Percentiles rank a stretch among this genome's conserved stretches.
These are phyloP conservation scores for Sporothrix humicola DNA, from an alignment of 2,329 filamentous ascomycete species.

Conservation along the genomic window DNA sequence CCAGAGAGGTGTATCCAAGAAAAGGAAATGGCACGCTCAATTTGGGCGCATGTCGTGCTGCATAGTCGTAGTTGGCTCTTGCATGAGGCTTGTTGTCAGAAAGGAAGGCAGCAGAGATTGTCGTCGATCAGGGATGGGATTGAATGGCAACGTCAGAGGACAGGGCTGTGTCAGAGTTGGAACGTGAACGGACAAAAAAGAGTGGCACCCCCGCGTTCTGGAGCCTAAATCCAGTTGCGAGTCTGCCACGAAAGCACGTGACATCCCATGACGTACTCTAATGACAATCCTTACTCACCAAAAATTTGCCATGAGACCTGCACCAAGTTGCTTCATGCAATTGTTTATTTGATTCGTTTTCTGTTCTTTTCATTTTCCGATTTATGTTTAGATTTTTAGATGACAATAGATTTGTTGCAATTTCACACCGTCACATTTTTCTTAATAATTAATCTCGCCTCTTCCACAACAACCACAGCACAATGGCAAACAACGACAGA, in stretches of 20 bases:
- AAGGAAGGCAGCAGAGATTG: background rate
- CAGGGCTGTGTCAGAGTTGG: background rate
- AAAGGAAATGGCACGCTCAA: background rate
- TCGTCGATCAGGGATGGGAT: background rate
- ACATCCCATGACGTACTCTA: slow-evolving; percentile 19
- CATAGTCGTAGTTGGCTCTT: background rate
- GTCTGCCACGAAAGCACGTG: slow-evolving; percentile 39
- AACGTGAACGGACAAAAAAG: background rate
- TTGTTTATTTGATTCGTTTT: background rate
- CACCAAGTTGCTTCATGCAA: background rate
- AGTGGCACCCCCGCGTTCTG: slow-evolving; percentile 27
- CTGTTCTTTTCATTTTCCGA: background rate
- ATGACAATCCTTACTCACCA: background rate
- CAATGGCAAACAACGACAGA: slow-evolving; percentile 23
- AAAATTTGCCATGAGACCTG: background rate
- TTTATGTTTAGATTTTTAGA: background rate
- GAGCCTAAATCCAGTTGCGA: slow-evolving; percentile 30
- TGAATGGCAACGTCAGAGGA: background rate
- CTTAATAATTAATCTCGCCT: background rate
- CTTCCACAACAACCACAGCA: background rate
- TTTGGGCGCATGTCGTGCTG: background rate
- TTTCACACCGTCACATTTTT: background rate
- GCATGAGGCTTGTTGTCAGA: background rate
- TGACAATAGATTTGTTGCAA: background rate
- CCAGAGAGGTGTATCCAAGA: background rate